A percentile compares a stretch with the other conserved stretches of the same genome.
These are phyloP conservation scores for Tricholoma saponaceum DNA, from an alignment of 768 basidiomycete species.

Conservation along the genomic window DNA sequence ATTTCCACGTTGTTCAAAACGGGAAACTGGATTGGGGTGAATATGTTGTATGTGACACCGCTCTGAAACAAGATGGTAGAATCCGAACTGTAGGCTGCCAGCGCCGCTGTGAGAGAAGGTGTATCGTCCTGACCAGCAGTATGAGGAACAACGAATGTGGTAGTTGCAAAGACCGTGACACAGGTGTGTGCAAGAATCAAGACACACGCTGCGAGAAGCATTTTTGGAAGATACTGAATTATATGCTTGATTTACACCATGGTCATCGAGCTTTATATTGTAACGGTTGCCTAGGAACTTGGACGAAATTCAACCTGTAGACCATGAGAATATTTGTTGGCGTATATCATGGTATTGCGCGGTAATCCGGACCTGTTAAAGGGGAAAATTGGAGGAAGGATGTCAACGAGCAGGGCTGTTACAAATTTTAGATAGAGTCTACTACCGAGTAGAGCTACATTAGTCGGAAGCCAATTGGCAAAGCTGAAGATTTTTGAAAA, in stretches of 20 bases:
- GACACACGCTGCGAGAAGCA: neutral
- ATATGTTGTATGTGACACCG: slow-evolving; percentile 57
- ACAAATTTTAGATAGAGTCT: no score
- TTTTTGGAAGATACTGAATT: neutral
- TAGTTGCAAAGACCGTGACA: slow-evolving; percentile 32
- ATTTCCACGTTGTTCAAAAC: slow-evolving; percentile 53
- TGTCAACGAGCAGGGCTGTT: no score
- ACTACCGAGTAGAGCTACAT: no score
- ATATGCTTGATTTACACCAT: neutral
- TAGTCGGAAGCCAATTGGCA: no score
- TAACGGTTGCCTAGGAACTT: neutral
- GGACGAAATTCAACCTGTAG: no score
- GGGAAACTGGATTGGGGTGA: slow-evolving; percentile 55
- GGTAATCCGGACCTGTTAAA: no score
- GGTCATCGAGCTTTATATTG: neutral
- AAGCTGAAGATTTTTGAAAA: no score
- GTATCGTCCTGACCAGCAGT: slow-evolving; percentile 45
- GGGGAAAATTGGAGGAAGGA: no score
- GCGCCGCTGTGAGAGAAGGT: slow-evolving; percentile 39
- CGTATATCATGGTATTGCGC: no score
- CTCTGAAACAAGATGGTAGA: slow-evolving; percentile 55
- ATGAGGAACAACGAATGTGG: slow-evolving; percentile 50
- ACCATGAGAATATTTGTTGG: no score
- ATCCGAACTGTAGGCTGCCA: slow-evolving; percentile 35
- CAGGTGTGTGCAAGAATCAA: slow-evolving; percentile 16